phyloP scores from a whole-genome alignment of 352 stramenopile genomes.

The Pythium dissimile region DNA sequence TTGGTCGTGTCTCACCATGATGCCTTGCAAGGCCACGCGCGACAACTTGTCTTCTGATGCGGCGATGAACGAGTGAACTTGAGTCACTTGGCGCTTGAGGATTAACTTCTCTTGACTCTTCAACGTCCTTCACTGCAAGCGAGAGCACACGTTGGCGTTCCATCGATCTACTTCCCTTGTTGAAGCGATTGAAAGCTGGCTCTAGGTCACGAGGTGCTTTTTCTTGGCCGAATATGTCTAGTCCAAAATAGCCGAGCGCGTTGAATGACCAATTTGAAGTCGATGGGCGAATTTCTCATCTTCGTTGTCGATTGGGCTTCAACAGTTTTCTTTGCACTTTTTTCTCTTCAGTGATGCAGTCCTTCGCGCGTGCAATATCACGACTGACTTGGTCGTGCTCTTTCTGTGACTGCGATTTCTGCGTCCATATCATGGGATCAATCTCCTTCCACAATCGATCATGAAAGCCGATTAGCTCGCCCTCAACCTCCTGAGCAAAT shows the following conservation, averaged over 20 bases:
- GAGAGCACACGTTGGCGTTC: conserved; percentile 12
- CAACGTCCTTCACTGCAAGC: not conserved
- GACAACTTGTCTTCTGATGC: conserved; percentile 16
- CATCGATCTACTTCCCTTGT: no score
- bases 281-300: no score
- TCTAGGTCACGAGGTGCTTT: no score
- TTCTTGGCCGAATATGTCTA: no score
- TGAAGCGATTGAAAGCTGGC: no score
- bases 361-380: not conserved
- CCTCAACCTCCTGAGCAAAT: not conserved
- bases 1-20: conserved; percentile 1
- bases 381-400: not conserved
- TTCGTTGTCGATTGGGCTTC: not conserved
- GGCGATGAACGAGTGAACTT: conserved; percentile 17
- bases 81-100: not conserved
- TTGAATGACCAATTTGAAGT: no score
- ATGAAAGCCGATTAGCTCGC: not conserved
- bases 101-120: not conserved
- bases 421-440: conserved; percentile 2
- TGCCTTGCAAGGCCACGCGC: conserved; percentile 16
- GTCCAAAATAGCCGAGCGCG: conserved; percentile 12
- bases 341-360: conserved; percentile 6
- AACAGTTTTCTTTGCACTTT: not conserved
- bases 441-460: conserved; percentile 13
- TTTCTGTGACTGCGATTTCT: not conserved